phyloP scores from a whole-genome alignment of 2,329 filamentous ascomycete genomes.

The Fusarium sp. region DNA sequence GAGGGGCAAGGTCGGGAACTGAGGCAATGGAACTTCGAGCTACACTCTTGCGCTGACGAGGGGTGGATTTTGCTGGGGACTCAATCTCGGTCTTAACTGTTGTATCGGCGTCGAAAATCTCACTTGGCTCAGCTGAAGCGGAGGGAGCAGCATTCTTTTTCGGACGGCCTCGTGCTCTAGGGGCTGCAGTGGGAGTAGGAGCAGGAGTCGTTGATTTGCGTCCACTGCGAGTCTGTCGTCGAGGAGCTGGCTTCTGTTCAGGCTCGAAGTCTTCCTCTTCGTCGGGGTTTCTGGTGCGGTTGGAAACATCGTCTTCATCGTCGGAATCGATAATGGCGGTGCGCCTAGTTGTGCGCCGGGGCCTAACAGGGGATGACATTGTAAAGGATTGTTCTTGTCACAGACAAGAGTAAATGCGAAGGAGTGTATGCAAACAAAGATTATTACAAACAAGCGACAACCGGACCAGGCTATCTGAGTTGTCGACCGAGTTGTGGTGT shows the following conservation, averaged over 20 bases:
- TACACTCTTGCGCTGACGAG: slow-evolving; percentile 76
- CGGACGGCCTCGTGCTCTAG: slow-evolving; percentile 55
- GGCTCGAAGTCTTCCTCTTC: slow-evolving; percentile 84
- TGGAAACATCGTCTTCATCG: slow-evolving; percentile 75
- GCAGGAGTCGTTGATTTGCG: slow-evolving; percentile 59
- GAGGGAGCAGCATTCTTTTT: slow-evolving; percentile 57
- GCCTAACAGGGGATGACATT: slow-evolving; percentile 55
- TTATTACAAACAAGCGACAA: slow-evolving; percentile 2
- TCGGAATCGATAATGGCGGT: slow-evolving; percentile 84
- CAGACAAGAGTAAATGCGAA: slow-evolving; percentile 24
- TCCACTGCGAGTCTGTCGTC: slow-evolving; percentile 61
- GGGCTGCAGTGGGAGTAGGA: slow-evolving; percentile 62
- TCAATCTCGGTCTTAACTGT: slow-evolving; percentile 50
- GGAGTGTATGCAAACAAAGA: slow-evolving; percentile 1
- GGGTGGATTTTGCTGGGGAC: slow-evolving; percentile 60
- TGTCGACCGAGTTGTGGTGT: slow-evolving; percentile 13
- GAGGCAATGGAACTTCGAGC: slow-evolving; percentile 57
- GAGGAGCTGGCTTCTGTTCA: slow-evolving; percentile 69
- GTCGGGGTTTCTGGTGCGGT: slow-evolving; percentile 66
- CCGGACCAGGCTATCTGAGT: background rate
- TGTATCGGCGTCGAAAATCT: slow-evolving; percentile 51
- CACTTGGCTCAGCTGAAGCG: slow-evolving; percentile 53
- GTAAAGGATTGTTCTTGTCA: slow-evolving; percentile 23
- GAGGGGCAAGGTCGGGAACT: slow-evolving; percentile 55
- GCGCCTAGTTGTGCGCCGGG: slow-evolving; percentile 68